A percentile compares a stretch with the other conserved stretches of the same genome.
Evolutionary conservation across 202 grass and related monocot species (phyloP).

Genomic region (Schoenoplectus tabernaemontani): DNA sequence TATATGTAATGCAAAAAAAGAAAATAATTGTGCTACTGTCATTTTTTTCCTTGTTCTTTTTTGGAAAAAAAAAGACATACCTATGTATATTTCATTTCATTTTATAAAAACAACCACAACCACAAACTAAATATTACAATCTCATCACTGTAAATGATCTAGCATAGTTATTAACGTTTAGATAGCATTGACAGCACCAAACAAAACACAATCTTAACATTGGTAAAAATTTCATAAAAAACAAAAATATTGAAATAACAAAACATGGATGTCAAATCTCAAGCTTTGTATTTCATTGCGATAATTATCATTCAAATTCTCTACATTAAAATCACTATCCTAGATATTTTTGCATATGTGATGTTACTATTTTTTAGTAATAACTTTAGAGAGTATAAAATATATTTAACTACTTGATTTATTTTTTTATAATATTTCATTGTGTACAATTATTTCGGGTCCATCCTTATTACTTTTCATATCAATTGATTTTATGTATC

Average conservation of each 20-base stretch:
- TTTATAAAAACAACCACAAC: background rate
- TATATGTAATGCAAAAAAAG: background rate
- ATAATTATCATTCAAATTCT: background rate
- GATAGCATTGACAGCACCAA: background rate
- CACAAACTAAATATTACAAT: background rate
- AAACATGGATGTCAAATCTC: background rate
- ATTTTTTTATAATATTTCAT: background rate
- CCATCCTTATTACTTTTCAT: background rate
- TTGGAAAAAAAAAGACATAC: background rate
- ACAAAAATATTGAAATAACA: background rate
- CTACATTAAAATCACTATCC: background rate
- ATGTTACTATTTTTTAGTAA: background rate
- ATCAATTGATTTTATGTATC: background rate
- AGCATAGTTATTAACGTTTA: background rate
- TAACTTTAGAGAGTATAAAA: background rate
- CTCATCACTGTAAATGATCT: background rate
- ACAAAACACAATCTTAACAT: background rate
- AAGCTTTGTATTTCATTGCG: background rate
- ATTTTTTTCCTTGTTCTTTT: background rate
- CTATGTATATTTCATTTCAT: background rate
- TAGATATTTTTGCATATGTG: background rate
- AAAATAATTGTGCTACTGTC: background rate
- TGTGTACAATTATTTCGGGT: no score
- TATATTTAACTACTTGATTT: background rate
- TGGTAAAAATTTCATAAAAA: background rate